Evolutionary conservation across 371 early-diverging fungal species (phyloP).

Genomic region (Mortierella sp.): DNA sequence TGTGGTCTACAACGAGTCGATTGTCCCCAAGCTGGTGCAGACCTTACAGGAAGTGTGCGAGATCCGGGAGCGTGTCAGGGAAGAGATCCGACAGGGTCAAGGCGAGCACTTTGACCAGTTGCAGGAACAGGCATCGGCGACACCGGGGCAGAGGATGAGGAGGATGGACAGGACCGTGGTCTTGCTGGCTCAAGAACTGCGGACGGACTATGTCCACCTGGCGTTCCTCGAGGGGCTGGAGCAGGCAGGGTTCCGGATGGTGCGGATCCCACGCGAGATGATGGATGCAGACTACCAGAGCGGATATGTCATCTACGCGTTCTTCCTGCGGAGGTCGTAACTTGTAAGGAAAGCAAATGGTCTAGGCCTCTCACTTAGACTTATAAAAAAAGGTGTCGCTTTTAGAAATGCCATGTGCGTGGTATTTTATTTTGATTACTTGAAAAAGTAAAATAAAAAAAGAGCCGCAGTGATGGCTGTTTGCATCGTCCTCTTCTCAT

Average conservation of each 20-base stretch:
- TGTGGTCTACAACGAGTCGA: constrained; percentile 54
- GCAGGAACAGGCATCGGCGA: neutral
- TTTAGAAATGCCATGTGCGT: neutral
- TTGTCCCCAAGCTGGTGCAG: constrained; percentile 36
- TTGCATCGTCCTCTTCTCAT: neutral
- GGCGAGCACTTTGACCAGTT: constrained; percentile 19
- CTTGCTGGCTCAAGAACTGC: constrained; percentile 40
- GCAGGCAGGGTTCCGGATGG: constrained; percentile 36
- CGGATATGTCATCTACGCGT: constrained; percentile 54
- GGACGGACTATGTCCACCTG: constrained; percentile 48
- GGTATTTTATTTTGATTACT: neutral
- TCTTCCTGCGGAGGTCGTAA: constrained; percentile 9
- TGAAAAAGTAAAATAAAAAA: neutral
- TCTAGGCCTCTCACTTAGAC: too few species aligned
- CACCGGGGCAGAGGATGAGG: neutral
- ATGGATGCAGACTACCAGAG: constrained; percentile 44
- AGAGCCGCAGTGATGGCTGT: neutral
- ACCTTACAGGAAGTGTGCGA: constrained; percentile 37
- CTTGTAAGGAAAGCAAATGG: neutral
- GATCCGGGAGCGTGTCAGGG: constrained; percentile 24
- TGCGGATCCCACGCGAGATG: constrained; percentile 37
- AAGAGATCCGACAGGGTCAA: constrained; percentile 9
- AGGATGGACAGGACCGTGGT: constrained; percentile 34
- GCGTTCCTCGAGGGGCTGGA: constrained; percentile 42
- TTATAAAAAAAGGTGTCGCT: too few species aligned